phyloP scores from a whole-genome alignment of 2,329 filamentous ascomycete species.

The Phaeoacremonium minimum region DNA sequence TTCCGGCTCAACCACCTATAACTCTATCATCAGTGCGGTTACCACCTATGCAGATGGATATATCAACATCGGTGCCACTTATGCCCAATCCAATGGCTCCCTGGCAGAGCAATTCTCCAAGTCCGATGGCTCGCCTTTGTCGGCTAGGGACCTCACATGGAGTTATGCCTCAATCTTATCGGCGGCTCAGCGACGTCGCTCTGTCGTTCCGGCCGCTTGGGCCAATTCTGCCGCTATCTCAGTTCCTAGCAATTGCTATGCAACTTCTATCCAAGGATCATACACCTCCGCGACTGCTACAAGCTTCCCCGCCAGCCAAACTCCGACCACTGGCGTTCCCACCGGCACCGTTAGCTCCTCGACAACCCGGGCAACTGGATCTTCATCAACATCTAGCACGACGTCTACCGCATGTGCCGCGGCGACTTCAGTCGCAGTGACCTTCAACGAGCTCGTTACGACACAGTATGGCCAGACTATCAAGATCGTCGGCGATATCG shows the following conservation, averaged over 20 bases:
- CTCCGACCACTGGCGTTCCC: constrained; percentile 28
- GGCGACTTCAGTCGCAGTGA: constrained; percentile 14
- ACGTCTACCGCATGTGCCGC: constrained; percentile 2
- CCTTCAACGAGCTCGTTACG: constrained; percentile 17
- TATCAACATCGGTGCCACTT: constrained; percentile 56
- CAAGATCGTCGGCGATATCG: constrained; percentile 16
- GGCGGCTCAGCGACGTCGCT: constrained; percentile 51
- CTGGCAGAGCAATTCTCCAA: constrained; percentile 64
- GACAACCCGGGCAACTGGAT: constrained; percentile 11
- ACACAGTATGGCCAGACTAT: constrained; percentile 16
- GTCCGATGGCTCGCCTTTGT: constrained; percentile 47
- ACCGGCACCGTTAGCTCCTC: constrained; percentile 20
- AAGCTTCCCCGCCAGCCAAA: constrained; percentile 45
- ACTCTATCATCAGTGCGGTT: constrained; percentile 51
- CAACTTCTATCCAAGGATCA: constrained; percentile 39
- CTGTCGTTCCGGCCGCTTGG: constrained; percentile 54
- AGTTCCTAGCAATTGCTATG: constrained; percentile 44
- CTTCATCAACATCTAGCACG: constrained; percentile 3
- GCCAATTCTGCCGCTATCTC: constrained; percentile 37
- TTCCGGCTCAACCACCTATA: constrained; percentile 40
- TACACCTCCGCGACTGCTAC: constrained; percentile 46
- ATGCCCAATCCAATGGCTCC: constrained; percentile 58
- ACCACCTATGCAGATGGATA: constrained; percentile 58
- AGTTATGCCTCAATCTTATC: constrained; percentile 69
- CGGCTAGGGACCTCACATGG: constrained; percentile 67